A percentile compares a stretch with the other conserved stretches of the same genome.
Conservation (phyloP, 345 rosid genomes). For the Pugionium dolabratum region DNA sequence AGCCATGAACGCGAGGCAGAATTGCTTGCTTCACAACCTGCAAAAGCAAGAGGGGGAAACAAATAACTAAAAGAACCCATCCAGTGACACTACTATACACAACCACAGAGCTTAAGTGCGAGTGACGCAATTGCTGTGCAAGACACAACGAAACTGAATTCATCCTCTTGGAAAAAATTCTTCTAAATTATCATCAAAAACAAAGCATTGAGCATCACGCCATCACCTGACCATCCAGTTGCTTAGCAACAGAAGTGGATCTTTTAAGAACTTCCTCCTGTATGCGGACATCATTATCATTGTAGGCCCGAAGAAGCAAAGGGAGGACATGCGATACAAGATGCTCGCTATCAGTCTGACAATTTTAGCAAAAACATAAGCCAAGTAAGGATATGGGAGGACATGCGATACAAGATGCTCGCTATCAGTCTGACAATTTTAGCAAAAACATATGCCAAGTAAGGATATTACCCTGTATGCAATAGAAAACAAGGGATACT, state of each 20-base stretch:
- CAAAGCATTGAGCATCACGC: conserved; percentile 46
- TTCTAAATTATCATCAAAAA: background rate
- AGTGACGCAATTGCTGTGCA: background rate
- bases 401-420: conserved; percentile 69
- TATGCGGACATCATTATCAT: conserved; percentile 89
- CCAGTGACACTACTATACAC: background rate
- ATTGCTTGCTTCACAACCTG: conserved; percentile 91
- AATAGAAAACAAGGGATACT: conserved; percentile 2
- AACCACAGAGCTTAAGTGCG: conserved; percentile 6
- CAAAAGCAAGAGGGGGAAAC: conserved; percentile 7
- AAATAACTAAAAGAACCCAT: conserved; percentile 2
- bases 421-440: conserved; percentile 61
- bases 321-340: conserved; percentile 72
- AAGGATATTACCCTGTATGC: conserved; percentile 14
- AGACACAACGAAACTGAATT: background rate
- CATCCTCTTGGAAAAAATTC: background rate
- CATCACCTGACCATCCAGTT: conserved; percentile 84
- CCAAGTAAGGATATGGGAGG: conserved; percentile 44
- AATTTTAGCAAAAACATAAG: conserved; percentile 31
- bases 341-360: conserved; percentile 75
- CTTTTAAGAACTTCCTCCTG: conserved; percentile 91
- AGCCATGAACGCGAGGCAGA: conserved; percentile 92
- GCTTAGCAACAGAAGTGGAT: conserved; percentile 68
- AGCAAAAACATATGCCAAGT: conserved; percentile 18
- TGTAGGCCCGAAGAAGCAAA: conserved; percentile 88